phyloP scores from a whole-genome alignment of 1,284 basidiomycete species.

The Rhizoctonia solani region DNA sequence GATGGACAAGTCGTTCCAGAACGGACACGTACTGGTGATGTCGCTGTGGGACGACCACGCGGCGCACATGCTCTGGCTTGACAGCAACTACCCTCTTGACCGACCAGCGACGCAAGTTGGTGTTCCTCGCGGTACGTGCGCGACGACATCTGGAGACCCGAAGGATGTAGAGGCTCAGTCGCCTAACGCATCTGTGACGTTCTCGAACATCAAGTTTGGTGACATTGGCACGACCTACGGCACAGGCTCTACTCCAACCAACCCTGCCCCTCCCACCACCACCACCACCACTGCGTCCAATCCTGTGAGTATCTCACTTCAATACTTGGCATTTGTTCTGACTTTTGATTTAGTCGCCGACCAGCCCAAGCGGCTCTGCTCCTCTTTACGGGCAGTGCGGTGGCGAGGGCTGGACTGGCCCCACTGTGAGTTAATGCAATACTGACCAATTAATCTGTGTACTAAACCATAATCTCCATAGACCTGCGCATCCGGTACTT shows the following conservation, averaged over 20 bases:
- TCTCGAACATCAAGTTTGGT: constrained; percentile 34
- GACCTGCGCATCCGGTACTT: constrained; percentile 5
- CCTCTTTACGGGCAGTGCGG: constrained; percentile 13
- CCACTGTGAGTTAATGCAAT: constrained; percentile 8
- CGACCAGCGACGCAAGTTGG: constrained; percentile 31
- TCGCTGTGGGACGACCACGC: too few species aligned
- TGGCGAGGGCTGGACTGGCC: not conserved
- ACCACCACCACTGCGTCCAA: constrained; percentile 10
- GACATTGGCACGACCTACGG: constrained; percentile 40
- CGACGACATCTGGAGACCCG: too few species aligned
- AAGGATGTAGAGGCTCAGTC: too few species aligned
- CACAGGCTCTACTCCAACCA: constrained; percentile 49
- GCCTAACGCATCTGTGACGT: too few species aligned
- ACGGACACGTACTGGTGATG: constrained; percentile 60
- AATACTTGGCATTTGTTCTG: not conserved
- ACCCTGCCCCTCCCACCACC: not conserved
- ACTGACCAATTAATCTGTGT: too few species aligned
- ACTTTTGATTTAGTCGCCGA: not conserved
- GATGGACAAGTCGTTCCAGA: constrained; percentile 52
- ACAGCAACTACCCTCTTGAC: constrained; percentile 56
- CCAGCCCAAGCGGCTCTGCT: not conserved
- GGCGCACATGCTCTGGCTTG: constrained; percentile 68
- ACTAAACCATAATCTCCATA: not conserved
- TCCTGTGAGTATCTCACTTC: not conserved
- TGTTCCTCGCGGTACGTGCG: too few species aligned